Conservation (phyloP, 1,139 yeast genomes). For the Candida albicans region DNA sequence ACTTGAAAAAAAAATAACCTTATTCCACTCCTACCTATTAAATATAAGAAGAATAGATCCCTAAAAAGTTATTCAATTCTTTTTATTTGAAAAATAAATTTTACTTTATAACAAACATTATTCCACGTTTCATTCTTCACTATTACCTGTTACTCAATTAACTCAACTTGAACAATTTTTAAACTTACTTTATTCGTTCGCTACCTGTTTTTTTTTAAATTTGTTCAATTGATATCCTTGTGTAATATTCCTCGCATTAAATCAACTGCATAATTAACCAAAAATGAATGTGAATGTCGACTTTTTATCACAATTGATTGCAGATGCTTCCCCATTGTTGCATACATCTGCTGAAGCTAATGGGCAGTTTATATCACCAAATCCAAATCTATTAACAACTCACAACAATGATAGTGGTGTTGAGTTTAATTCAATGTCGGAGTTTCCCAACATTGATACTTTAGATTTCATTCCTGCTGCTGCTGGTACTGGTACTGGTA, state of each 20-base stretch:
- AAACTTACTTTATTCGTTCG: constrained; percentile 5
- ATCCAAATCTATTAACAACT: constrained; percentile 5
- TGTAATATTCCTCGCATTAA: not conserved
- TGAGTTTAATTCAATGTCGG: not conserved
- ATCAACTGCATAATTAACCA: not conserved
- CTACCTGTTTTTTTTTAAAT: constrained; percentile 1
- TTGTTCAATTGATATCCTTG: constrained; percentile 1
- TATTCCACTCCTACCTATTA: no score
- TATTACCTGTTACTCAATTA: no score
- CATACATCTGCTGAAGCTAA: constrained; percentile 3
- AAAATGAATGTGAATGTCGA: constrained; percentile 7
- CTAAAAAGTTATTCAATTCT: no score
- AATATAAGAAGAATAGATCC: no score
- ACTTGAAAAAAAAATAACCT: no score
- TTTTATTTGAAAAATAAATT: no score
- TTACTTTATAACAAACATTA: no score
- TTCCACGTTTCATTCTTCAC: not conserved
- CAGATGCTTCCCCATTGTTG: constrained; percentile 8
- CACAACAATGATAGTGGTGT: constrained; percentile 1
- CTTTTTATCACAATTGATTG: constrained; percentile 5
- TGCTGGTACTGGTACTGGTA: not conserved
- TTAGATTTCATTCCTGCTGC: constrained; percentile 8
- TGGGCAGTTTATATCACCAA: constrained; percentile 6
- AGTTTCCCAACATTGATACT: constrained; percentile 5
- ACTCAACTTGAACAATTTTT: not conserved